Conservation (phyloP, 306 rosid species). For the Fragaria vesca region DNA sequence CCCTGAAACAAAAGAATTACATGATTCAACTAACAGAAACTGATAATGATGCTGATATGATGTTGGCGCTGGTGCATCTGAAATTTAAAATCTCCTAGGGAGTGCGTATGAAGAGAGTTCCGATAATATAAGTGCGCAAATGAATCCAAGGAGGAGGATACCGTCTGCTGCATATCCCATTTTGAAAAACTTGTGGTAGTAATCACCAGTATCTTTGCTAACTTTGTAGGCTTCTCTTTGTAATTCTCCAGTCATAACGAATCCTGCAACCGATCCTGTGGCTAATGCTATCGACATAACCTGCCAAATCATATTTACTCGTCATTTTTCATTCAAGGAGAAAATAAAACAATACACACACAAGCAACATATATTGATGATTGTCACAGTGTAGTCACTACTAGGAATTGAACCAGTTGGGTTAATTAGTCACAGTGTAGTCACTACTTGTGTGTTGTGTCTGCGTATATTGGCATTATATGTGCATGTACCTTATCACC, state of each 20-base stretch:
- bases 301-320: constrained; percentile 3
- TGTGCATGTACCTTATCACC: constrained; percentile 20
- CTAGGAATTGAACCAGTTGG: not conserved
- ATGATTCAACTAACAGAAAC: not conserved
- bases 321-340: not conserved
- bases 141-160: constrained; percentile 27
- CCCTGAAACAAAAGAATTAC: not conserved
- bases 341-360: not conserved
- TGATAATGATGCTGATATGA: not conserved
- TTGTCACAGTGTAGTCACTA: not conserved
- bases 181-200: not conserved
- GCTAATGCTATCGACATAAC: constrained; percentile 22
- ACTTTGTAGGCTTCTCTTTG: not conserved
- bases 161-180: constrained; percentile 10
- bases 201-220: not conserved
- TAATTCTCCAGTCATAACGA: constrained; percentile 22
- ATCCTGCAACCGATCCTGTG: constrained; percentile 29
- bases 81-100: constrained; percentile 13
- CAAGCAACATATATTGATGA: not conserved
- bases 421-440: not conserved
- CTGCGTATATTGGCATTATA: not conserved
- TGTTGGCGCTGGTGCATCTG: not conserved
- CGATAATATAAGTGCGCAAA: constrained; percentile 23
- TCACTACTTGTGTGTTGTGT: not conserved
- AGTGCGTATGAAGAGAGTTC: constrained; percentile 33